A percentile compares a stretch with the other conserved stretches of the same genome.
These are phyloP conservation scores for Thermochaetoides thermophila DNA, from an alignment of 495 filamentous ascomycete species.

Conservation along the genomic window DNA sequence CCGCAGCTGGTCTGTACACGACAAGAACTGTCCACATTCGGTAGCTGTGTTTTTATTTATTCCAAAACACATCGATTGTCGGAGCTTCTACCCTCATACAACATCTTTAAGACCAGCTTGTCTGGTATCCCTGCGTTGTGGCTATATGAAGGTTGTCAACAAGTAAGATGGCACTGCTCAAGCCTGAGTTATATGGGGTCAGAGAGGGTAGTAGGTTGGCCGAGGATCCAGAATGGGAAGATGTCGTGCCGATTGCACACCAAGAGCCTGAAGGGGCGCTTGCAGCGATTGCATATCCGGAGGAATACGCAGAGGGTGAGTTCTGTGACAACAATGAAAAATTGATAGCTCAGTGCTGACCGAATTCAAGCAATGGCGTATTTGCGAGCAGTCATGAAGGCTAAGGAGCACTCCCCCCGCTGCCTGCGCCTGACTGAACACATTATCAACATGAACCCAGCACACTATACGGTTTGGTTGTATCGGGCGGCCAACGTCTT, in stretches of 20 bases:
- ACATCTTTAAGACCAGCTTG: too few species aligned
- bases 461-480: constrained; percentile 97
- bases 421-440: constrained; percentile 72
- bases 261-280: constrained; percentile 70
- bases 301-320: constrained; percentile 75
- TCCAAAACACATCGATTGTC: too few species aligned
- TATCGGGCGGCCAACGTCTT: constrained; percentile 72
- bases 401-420: constrained; percentile 66
- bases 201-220: constrained; percentile 37
- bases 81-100: too few species aligned
- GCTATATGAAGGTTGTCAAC: too few species aligned
- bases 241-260: constrained; percentile 67
- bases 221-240: constrained; percentile 63
- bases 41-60: too few species aligned
- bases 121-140: too few species aligned
- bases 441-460: constrained; percentile 82
- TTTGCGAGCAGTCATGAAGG: constrained; percentile 82
- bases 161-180: constrained; percentile 28
- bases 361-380: constrained; percentile 50
- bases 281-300: constrained; percentile 75
- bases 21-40: too few species aligned
- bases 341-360: background rate
- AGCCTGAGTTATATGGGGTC: constrained; percentile 22
- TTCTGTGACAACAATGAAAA: constrained; percentile 1
- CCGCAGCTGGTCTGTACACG: too few species aligned